These are phyloP conservation scores for Davidsoniella virescens DNA, from an alignment of 2,329 filamentous ascomycete species.

Conservation along the genomic window DNA sequence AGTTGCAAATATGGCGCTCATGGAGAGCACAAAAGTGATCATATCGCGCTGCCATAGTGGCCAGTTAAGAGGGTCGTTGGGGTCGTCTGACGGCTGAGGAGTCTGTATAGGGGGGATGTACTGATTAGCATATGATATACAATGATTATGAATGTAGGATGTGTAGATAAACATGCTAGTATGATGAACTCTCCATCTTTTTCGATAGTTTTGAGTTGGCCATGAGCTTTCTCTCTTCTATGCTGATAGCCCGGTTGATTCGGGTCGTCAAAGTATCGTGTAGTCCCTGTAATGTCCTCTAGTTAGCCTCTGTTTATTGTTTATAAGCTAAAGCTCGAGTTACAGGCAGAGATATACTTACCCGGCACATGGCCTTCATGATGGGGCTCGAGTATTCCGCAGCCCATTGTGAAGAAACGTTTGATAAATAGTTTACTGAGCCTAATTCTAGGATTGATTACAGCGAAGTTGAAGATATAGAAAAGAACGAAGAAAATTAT, in stretches of 20 bases:
- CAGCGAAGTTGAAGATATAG: constrained; percentile 7
- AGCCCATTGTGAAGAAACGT: constrained; percentile 20
- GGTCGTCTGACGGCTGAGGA: constrained; percentile 80
- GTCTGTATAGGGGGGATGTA: constrained; percentile 20
- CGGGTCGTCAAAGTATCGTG: constrained; percentile 47
- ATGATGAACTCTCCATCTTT: constrained; percentile 55
- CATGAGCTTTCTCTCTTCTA: constrained; percentile 20
- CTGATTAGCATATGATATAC: neutral
- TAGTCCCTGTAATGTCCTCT: constrained; percentile 31
- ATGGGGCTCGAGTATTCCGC: constrained; percentile 57
- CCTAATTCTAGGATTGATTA: neutral
- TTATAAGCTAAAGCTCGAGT: constrained; percentile 6
- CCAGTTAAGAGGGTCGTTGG: constrained; percentile 78
- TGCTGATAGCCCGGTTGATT: constrained; percentile 28
- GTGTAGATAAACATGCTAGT: constrained; percentile 35
- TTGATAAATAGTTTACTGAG: neutral
- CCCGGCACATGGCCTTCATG: constrained; percentile 57
- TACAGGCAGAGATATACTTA: constrained; percentile 22
- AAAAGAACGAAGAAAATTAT: constrained; percentile 4
- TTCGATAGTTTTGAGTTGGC: constrained; percentile 51
- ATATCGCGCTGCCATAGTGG: constrained; percentile 71
- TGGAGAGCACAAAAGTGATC: constrained; percentile 61
- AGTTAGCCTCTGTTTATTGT: neutral
- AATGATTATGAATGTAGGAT: neutral
- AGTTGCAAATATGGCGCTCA: constrained; percentile 69